Evolutionary conservation across 345 rosid species (phyloP), one percentile per base, ranked within the genome.

Genomic region (Camelina hispida): DNA sequence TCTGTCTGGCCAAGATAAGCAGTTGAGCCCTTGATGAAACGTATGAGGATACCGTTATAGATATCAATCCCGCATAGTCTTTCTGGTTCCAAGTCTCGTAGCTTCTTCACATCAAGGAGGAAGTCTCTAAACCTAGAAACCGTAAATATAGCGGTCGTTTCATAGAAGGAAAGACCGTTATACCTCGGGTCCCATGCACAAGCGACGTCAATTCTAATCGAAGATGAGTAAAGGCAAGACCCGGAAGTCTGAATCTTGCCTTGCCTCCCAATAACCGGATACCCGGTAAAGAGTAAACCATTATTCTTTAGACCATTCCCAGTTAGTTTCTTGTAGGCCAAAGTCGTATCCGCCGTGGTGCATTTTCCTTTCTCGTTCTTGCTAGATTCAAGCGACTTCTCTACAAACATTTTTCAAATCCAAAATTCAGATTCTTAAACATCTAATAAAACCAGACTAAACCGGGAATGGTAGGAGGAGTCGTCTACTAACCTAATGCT

Each of bases 171-270:
- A 40, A 94, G 91, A 8, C 95, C 98, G 1, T 81, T 66, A 59
- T 87, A 84, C 72, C 91, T 83, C 1, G 95, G 96, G 56, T 91
- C 95, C 96, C 98, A 94, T 7, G 94, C 57, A 28, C 97, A 94
- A 1, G 88, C 71, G 3, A 68, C 18, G 34, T 85, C 88, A 3
- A 74, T 70, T 63, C 87, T 80, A 7, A 65, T 0, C 4, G 79
- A 20, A 9, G 95, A 58, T 4, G 97, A 84, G 64, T 91, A 88
- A 37, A 91, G 82, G 28, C 98, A 94, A 25, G 98, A 87, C 4
- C 97, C 97, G 0, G 98, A 91, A 7, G 88, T 73, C 65, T 94
- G 97, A 54, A 91, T 84, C 74, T 84, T 87, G 9, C 96, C 93
- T 78, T 91, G 98, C 15, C 18, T 86, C 2, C 97, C 98, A 5